Percentiles rank a stretch among this genome's conserved stretches.
Conservation (phyloP, 768 basidiomycete genomes). For the Podaxis pistillaris region DNA sequence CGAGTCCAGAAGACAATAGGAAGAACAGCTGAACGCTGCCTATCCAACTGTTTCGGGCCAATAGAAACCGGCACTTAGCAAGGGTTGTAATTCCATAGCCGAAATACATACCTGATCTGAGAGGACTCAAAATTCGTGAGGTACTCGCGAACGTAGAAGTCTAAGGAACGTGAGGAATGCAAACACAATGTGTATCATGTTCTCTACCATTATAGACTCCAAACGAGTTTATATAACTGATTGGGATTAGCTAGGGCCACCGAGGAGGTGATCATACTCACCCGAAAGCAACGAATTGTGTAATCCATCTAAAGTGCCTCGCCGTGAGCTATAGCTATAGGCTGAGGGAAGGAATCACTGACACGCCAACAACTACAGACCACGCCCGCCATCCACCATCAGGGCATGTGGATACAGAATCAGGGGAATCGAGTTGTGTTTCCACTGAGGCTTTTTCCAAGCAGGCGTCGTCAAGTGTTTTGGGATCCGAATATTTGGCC, state of each 20-base stretch:
- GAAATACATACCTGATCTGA: constrained; percentile 31
- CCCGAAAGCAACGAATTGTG: constrained; percentile 47
- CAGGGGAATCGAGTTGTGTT: background rate
- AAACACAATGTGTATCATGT: constrained; percentile 18
- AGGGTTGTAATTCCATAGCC: background rate
- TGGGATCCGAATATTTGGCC: background rate
- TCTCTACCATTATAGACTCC: constrained; percentile 33
- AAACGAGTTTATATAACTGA: constrained; percentile 35
- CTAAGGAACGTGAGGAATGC: constrained; percentile 24
- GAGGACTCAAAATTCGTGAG: constrained; percentile 32
- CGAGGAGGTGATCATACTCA: constrained; percentile 16
- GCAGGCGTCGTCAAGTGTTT: background rate
- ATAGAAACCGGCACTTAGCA: background rate
- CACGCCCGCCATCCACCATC: constrained; percentile 42
- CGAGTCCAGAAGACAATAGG: constrained; percentile 40
- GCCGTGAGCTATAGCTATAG: background rate
- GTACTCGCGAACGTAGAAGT: constrained; percentile 40
- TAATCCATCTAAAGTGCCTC: constrained; percentile 30
- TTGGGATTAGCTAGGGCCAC: background rate
- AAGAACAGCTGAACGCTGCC: constrained; percentile 51
- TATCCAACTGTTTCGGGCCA: constrained; percentile 29
- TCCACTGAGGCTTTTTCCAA: background rate
- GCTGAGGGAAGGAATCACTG: constrained; percentile 15
- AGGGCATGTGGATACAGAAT: constrained; percentile 20
- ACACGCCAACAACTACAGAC: constrained; percentile 44